These are phyloP conservation scores for Pezicula neosporulosa DNA, from an alignment of 2,329 filamentous ascomycete genomes.

Conservation along the genomic window DNA sequence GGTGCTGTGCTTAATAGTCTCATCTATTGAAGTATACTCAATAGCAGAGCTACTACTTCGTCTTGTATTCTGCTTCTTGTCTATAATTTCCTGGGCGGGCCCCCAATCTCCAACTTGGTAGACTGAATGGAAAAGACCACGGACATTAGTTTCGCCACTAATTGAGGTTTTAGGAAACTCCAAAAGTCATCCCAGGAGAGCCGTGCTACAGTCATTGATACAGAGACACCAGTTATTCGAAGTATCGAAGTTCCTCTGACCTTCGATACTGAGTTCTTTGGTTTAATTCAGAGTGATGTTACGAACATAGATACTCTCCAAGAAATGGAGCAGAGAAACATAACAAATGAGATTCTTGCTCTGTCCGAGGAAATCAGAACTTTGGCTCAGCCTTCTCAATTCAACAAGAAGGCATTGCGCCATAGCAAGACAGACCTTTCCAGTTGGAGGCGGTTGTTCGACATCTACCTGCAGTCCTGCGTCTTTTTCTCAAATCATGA, in stretches of 20 bases:
- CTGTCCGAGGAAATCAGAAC: slow-evolving; percentile 63
- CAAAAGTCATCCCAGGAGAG: neutral
- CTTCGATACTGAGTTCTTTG: slow-evolving; percentile 78
- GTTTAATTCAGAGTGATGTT: slow-evolving; percentile 69
- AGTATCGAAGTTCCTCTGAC: slow-evolving; percentile 71
- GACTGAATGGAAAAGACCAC: neutral
- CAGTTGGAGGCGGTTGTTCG: slow-evolving; percentile 77
- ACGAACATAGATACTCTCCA: slow-evolving; percentile 67
- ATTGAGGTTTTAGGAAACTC: neutral
- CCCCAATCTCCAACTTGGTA: too few species aligned
- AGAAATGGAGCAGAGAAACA: slow-evolving; percentile 52
- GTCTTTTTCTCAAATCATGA: slow-evolving; percentile 82
- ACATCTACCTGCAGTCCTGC: slow-evolving; percentile 74
- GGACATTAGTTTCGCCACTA: too few species aligned
- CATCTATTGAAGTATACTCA: too few species aligned
- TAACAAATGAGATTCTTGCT: slow-evolving; percentile 59
- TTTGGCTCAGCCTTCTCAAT: slow-evolving; percentile 60
- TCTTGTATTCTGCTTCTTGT: too few species aligned
- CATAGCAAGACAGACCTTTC: slow-evolving; percentile 62
- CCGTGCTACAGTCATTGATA: neutral
- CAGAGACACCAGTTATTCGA: slow-evolving; percentile 19
- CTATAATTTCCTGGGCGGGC: too few species aligned
- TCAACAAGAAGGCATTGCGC: slow-evolving; percentile 18
- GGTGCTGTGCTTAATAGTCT: too few species aligned
- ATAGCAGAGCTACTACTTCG: too few species aligned